Percentiles rank a stretch among this genome's conserved stretches.
phyloP scores from a whole-genome alignment of 768 basidiomycete species.

The Cytidiella melzeri region DNA sequence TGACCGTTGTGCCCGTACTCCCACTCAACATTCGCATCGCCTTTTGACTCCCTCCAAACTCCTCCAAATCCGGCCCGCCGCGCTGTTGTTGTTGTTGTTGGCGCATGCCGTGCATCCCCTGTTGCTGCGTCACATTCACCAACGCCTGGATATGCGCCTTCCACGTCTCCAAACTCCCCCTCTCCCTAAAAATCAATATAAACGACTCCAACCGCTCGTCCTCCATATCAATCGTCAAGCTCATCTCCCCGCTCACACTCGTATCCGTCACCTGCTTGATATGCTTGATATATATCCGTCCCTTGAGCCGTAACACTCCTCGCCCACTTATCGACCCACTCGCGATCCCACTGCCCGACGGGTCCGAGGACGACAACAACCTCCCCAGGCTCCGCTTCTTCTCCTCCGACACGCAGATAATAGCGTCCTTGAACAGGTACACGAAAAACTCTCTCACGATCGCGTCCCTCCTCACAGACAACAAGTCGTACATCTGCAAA shows the following conservation, averaged over 20 bases:
- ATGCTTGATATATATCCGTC: conserved; percentile 92
- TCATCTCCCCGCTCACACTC: conserved; percentile 75
- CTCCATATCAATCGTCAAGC: conserved; percentile 96
- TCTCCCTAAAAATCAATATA: conserved; percentile 92
- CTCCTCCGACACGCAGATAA: conserved; percentile 97
- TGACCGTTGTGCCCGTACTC: conserved; percentile 51
- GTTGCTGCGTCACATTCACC: conserved; percentile 63
- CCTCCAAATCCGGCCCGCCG: conserved; percentile 44
- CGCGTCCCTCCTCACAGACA: conserved; percentile 83
- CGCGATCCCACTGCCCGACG: conserved; percentile 36
- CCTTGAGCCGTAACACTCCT: conserved; percentile 79
- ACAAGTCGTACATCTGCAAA: conserved; percentile 86
- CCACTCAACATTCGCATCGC: conserved; percentile 78
- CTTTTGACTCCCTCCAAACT: conserved; percentile 73
- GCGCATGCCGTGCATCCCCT: conserved; percentile 33
- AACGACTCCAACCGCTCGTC: conserved; percentile 91
- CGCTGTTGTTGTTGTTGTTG: conserved; percentile 21
- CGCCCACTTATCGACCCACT: conserved; percentile 34
- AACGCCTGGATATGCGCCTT: conserved; percentile 74
- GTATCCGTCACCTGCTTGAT: conserved; percentile 85
- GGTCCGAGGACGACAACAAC: conserved; percentile 55
- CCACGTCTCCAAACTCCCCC: conserved; percentile 87
- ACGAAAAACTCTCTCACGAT: conserved; percentile 93
- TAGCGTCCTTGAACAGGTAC: conserved; percentile 95
- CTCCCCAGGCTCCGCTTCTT: conserved; percentile 78